Conservation (phyloP, 495 filamentous ascomycete genomes). For the Glarea lozoyensis region DNA sequence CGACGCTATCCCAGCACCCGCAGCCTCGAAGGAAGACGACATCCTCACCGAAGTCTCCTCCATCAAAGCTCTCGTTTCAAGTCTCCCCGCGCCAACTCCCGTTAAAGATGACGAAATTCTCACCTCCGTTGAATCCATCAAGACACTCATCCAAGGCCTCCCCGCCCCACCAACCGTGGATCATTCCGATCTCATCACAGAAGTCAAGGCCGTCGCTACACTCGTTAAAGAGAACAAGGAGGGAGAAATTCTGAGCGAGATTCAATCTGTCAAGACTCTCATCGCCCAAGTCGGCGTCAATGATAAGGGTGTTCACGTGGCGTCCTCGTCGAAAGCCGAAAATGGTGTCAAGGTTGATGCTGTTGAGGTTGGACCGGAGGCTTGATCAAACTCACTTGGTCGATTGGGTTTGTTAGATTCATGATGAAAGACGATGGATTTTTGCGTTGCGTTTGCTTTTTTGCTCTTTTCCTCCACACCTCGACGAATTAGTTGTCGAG, state of each 20-base stretch:
- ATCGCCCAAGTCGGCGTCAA: slow-evolving; percentile 5
- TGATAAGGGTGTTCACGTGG: slow-evolving; percentile 12
- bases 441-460: too few species aligned
- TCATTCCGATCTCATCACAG: background rate
- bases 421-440: too few species aligned
- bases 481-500: background rate
- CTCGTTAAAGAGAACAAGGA: slow-evolving; percentile 3
- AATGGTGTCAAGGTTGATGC: slow-evolving; percentile 12
- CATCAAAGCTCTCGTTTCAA: background rate
- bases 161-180: background rate
- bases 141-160: background rate
- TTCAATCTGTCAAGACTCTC: slow-evolving; percentile 2
- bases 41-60: background rate
- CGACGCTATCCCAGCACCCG: slow-evolving; percentile 4
- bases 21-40: background rate
- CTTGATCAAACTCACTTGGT: background rate
- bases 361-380: slow-evolving; percentile 7
- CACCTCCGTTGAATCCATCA: background rate
- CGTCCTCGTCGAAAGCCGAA: background rate
- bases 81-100: background rate
- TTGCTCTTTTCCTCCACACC: background rate
- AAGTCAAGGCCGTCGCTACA: slow-evolving; percentile 1
- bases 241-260: slow-evolving; percentile 2
- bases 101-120: slow-evolving; percentile 5
- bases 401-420: too few species aligned